phyloP scores from a whole-genome alignment of 2,329 filamentous ascomycete genomes.

The Aspergillus glaucus region DNA sequence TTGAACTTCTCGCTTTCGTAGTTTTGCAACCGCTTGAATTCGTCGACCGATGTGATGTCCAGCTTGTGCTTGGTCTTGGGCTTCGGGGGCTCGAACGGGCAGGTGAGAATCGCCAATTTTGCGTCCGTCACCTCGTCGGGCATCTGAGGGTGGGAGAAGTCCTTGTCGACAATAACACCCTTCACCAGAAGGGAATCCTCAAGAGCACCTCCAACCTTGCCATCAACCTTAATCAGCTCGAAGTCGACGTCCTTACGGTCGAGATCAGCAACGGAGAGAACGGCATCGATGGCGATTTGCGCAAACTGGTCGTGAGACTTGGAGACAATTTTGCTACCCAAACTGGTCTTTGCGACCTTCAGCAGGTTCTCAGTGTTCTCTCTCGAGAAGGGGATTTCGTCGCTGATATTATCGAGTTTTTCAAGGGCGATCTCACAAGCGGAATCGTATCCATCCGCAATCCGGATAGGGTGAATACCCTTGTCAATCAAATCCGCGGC shows the following conservation, averaged over 20 bases:
- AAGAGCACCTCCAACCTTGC: conserved; percentile 89
- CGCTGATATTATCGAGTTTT: conserved; percentile 87
- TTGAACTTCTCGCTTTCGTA: conserved; percentile 96
- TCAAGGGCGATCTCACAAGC: conserved; percentile 94
- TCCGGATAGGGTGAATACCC: conserved; percentile 97
- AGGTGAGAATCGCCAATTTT: conserved; percentile 95
- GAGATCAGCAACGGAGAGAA: conserved; percentile 90
- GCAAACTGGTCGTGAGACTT: conserved; percentile 98
- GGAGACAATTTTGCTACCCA: conserved; percentile 98
- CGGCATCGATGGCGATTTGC: conserved; percentile 93
- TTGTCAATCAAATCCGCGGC: conserved; percentile 98
- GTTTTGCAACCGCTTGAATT: conserved; percentile 94
- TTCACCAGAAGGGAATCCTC: conserved; percentile 94
- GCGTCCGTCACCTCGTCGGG: conserved; percentile 89
- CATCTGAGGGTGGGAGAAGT: conserved; percentile 99
- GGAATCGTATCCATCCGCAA: conserved; percentile 96
- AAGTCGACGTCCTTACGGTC: conserved; percentile 97
- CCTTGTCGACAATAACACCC: conserved; percentile 98
- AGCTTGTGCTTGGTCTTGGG: conserved; percentile 99
- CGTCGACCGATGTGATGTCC: conserved; percentile 92
- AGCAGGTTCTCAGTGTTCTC: conserved; percentile 78
- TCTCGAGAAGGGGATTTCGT: conserved; percentile 77
- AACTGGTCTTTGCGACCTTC: conserved; percentile 89
- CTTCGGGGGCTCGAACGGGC: conserved; percentile 97
- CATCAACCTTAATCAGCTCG: conserved; percentile 98